A percentile compares a stretch with the other conserved stretches of the same genome.
phyloP scores from a whole-genome alignment of 768 basidiomycete genomes.

The Chalciporus pseudorubinellus region DNA sequence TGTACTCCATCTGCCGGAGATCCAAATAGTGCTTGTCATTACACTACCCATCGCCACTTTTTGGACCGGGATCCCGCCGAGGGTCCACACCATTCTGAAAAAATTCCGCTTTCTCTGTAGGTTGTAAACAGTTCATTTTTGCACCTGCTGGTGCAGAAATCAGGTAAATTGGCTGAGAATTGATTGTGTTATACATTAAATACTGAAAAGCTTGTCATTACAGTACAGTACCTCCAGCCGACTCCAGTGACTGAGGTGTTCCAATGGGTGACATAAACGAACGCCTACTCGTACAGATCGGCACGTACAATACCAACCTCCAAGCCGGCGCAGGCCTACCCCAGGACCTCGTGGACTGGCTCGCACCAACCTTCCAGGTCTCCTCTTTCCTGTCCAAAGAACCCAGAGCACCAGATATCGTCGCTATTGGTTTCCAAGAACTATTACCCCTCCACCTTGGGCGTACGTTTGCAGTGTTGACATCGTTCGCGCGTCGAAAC shows the following conservation, averaged over 20 bases:
- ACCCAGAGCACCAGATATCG: constrained; percentile 72
- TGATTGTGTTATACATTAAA: too few species aligned
- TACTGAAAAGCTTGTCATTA: too few species aligned
- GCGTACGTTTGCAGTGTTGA: constrained; percentile 47
- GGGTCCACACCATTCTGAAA: too few species aligned
- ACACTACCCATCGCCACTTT: too few species aligned
- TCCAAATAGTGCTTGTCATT: too few species aligned
- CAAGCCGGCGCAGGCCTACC: constrained; percentile 73
- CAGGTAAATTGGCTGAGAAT: too few species aligned
- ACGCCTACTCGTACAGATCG: constrained; percentile 68
- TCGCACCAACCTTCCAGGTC: constrained; percentile 76
- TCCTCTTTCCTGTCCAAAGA: constrained; percentile 66
- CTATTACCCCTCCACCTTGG: constrained; percentile 86
- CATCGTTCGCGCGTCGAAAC: not conserved
- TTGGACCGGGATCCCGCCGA: too few species aligned
- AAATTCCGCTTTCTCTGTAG: too few species aligned
- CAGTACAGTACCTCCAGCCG: too few species aligned
- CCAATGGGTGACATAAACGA: constrained; percentile 21
- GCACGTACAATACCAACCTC: constrained; percentile 89
- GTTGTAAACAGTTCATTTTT: too few species aligned
- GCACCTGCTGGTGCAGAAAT: too few species aligned
- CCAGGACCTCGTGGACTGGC: constrained; percentile 90
- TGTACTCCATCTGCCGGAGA: too few species aligned
- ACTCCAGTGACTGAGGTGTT: not conserved
- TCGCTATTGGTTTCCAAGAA: constrained; percentile 94